A percentile compares a stretch with the other conserved stretches of the same genome.
phyloP scores from a whole-genome alignment of 345 rosid genomes.

The Carallia brachiata region DNA sequence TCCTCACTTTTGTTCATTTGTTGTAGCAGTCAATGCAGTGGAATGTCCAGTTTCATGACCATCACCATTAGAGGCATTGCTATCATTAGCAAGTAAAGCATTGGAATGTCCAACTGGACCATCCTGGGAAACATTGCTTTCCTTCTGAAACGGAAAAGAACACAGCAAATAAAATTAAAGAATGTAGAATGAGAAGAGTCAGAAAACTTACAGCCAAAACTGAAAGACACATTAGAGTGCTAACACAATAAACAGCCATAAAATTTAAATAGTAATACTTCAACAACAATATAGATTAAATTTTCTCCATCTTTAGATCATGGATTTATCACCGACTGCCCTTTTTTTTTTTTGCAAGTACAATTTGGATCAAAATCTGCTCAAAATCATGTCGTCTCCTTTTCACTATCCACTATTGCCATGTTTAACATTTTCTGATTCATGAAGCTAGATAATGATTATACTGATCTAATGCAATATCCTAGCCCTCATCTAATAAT shows the following conservation, averaged over 20 bases:
- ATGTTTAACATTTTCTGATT: too few species aligned
- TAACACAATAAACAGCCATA: background rate
- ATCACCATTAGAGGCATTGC: slow-evolving; percentile 4
- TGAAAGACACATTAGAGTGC: background rate
- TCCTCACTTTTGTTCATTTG: background rate
- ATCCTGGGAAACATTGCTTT: slow-evolving; percentile 18
- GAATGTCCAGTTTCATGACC: background rate
- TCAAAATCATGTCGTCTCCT: too few species aligned
- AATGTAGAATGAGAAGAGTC: background rate
- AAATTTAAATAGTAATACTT: background rate
- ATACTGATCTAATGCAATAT: too few species aligned
- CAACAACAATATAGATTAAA: too few species aligned
- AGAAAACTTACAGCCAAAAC: background rate
- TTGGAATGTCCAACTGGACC: slow-evolving; percentile 11
- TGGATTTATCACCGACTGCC: too few species aligned
- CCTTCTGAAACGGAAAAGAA: slow-evolving; percentile 19
- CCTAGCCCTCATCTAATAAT: too few species aligned
- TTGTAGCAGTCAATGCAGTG: background rate
- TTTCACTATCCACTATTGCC: too few species aligned
- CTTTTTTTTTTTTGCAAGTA: too few species aligned
- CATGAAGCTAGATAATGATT: too few species aligned
- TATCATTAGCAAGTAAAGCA: slow-evolving; percentile 6
- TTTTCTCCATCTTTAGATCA: too few species aligned
- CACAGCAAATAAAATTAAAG: background rate
- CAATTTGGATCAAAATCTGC: too few species aligned